A percentile compares a stretch with the other conserved stretches of the same genome.
These are phyloP conservation scores for Coemansia sp. DNA, from an alignment of 192 early-diverging fungal species.

Conservation along the genomic window DNA sequence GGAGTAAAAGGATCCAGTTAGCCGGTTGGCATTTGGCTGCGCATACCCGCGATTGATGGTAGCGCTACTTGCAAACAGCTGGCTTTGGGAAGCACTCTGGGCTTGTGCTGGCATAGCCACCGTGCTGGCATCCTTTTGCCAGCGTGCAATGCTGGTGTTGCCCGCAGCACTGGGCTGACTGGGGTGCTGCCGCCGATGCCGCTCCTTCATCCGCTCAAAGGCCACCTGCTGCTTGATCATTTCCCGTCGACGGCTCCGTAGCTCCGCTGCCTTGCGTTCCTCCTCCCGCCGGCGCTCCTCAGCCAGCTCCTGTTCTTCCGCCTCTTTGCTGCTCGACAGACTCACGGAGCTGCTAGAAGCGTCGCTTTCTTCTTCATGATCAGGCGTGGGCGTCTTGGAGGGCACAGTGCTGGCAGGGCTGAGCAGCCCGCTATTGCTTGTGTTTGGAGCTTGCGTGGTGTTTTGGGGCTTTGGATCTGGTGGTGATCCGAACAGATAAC, in stretches of 20 bases:
- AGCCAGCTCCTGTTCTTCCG: slow-evolving; percentile 14
- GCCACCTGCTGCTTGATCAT: slow-evolving; percentile 53
- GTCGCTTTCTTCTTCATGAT: slow-evolving; percentile 3
- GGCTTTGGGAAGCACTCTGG: slow-evolving; percentile 3
- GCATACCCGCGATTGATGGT: slow-evolving; percentile 25
- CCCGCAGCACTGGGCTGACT: slow-evolving; percentile 14
- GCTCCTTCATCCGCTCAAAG: slow-evolving; percentile 56
- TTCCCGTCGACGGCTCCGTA: slow-evolving; percentile 48
- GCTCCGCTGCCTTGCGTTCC: slow-evolving; percentile 46
- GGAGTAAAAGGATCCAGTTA: slow-evolving; percentile 5
- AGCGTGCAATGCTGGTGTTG: slow-evolving; percentile 27
- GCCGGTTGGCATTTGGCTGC: neutral
- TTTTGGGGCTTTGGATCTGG: slow-evolving; percentile 9
- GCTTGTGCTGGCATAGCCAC: neutral
- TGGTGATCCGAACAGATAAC: slow-evolving; percentile 35
- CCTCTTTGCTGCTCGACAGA: slow-evolving; percentile 22
- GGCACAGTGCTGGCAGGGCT: slow-evolving; percentile 29
- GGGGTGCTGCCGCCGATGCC: slow-evolving; percentile 42
- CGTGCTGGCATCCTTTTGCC: slow-evolving; percentile 36
- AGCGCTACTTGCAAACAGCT: slow-evolving; percentile 22
- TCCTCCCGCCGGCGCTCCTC: slow-evolving; percentile 51
- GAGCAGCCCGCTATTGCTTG: slow-evolving; percentile 15
- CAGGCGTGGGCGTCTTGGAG: slow-evolving; percentile 11
- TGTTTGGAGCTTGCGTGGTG: neutral
- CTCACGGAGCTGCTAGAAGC: slow-evolving; percentile 18